Conservation (phyloP, 169 alveolate species). For the Plasmodium fragile region DNA sequence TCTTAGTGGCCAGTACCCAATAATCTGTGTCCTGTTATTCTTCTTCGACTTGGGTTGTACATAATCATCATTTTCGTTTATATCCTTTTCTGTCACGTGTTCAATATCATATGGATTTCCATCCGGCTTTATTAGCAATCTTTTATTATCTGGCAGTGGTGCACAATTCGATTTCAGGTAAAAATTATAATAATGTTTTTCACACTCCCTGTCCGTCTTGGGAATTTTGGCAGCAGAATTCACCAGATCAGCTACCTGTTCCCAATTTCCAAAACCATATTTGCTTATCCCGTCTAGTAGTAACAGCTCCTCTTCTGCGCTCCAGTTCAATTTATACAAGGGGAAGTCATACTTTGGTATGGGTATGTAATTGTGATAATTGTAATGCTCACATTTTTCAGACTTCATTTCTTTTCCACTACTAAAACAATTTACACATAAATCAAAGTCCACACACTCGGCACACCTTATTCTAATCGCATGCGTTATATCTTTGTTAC, state of each 20-base stretch:
- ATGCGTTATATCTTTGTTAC: slow-evolving; percentile 84
- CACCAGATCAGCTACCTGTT: slow-evolving; percentile 83
- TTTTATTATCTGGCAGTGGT: slow-evolving; percentile 84
- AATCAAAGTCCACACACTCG: slow-evolving; percentile 91
- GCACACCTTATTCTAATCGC: slow-evolving; percentile 91
- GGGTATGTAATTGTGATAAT: slow-evolving; percentile 90
- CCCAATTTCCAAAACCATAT: slow-evolving; percentile 94
- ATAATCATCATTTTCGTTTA: slow-evolving; percentile 50
- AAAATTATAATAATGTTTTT: slow-evolving; percentile 84
- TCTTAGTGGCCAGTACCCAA: slow-evolving; percentile 97
- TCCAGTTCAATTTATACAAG: slow-evolving; percentile 87
- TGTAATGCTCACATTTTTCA: slow-evolving; percentile 84
- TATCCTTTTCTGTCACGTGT: slow-evolving; percentile 37
- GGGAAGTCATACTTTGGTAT: slow-evolving; percentile 91
- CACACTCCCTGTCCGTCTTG: slow-evolving; percentile 88
- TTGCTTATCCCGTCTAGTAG: slow-evolving; percentile 92
- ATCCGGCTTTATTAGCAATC: slow-evolving; percentile 56
- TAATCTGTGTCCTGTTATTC: slow-evolving; percentile 87
- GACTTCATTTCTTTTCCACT: slow-evolving; percentile 88
- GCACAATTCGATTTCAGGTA: slow-evolving; percentile 87
- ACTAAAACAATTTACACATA: slow-evolving; percentile 91
- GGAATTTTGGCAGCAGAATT: slow-evolving; percentile 80
- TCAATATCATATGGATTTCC: slow-evolving; percentile 71
- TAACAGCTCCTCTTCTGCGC: slow-evolving; percentile 93
- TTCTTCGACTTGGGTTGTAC: slow-evolving; percentile 76